Evolutionary conservation across 768 basidiomycete genomes (phyloP), one percentile per base, ranked within the genome.

Genomic region (Obba rivulosa): DNA sequence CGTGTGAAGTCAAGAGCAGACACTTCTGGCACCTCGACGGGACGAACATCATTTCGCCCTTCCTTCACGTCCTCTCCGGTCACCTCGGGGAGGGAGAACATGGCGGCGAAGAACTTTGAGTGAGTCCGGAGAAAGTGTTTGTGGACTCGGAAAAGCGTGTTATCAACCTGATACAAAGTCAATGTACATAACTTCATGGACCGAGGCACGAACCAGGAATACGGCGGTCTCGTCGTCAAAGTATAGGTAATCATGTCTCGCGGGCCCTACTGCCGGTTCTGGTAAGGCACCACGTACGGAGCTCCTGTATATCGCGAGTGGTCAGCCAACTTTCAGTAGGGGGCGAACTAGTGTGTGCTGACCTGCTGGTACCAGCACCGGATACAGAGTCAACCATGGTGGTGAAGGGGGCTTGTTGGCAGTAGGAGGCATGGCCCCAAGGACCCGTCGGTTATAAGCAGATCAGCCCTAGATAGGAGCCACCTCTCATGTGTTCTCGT

Each of bases 121-220:
- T 56, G 41, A 0, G 16, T 46, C 36, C 46, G 41, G 11, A 62
- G 46, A 42, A 57, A 59, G 43, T 53, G 49, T 13, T 41, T 43
- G 43, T 62, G 60, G 4, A 62, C 42, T 34, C 41, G 57, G 49
- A 55, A 62, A 13, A 62, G 54, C 10, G 52, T 57, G 16, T 48
- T 22, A 39, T 59, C 55, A n/a, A 52, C 55, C 51, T 55, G 42
- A 11, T 23, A 25, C 20, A 3, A 31, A 21, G 16, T 38, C 14
- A 36, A 10, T 43, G 20, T 23, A 40, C 4, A 21, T 28, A 20
- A 23, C n/a, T 3, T 3, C 4, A 23, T 45, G 11, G 10, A 17
- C 23, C 40, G 25, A 10, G 24, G 18, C 48, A 51, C 55, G n/a
- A 41, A 59, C 55, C 8, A 46, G 52, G 31, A 56, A 45, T 10